Base-by-base conservation (phyloP, 345 rosid species). In the thale cress (Arabidopsis thaliana) region DNA sequence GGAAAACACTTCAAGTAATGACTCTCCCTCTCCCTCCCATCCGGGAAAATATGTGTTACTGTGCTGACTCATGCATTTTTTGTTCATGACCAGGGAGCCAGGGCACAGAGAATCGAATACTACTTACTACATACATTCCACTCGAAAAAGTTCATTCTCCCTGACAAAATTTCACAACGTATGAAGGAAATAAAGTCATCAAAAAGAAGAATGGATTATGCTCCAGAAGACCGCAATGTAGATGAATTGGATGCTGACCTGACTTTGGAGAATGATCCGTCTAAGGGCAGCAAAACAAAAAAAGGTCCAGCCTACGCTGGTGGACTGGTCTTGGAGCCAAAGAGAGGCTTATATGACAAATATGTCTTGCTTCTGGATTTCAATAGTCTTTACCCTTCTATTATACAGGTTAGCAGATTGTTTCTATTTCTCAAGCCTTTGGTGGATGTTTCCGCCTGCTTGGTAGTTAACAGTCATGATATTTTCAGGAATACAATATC, bases 351-450 rank as follows among this genome's bases (percentile, higher is more conserved):
- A 74, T 95, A 92, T 81, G 99, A 95, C 85, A 95, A 88, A 82
- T 90, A 85, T 82, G 84, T 95, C 52, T 79, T 95, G 84, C 96
- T 95, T 84, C 87, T 92, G 59, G 99, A 95, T 85, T 95, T 92
- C 82, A 95, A 90, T 76, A 95, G 99, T 82, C 98, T 95, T 67
- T 95, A 95, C 74, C 99, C 99, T 62, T 95, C 99, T 79, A 95
- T 95, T 46, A 95, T 95, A 78, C 99, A 95, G 97, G 99, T 92
- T 79, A 81, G 64, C 77, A 59, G 69, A 56, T 65, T 73, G 33
- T 23, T 45, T 46, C 57, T 41, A 10, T 38, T 38, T 70, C 11
- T 53, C 72, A 56, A 34, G 59, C 70, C 49, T 77, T 40, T 34
- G 32, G 69, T 67, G 65, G 14, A 40, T 42, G 66, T 79, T 68